Conservation (phyloP, 495 filamentous ascomycete species). For the Penicillium ochrochloron region DNA sequence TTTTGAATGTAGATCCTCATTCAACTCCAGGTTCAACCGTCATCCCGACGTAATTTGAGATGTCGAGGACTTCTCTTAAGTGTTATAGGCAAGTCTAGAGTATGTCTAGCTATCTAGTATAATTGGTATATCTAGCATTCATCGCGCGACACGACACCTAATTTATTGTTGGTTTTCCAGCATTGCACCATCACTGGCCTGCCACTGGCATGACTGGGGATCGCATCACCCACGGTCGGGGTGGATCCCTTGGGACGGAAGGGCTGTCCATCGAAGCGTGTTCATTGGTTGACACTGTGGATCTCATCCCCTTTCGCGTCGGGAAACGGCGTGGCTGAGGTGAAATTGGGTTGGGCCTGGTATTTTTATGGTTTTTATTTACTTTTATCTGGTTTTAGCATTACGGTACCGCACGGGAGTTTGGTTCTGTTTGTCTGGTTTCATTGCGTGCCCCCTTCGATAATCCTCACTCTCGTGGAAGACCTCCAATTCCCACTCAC, state of each 20-base stretch:
- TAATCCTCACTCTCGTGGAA: constrained; percentile 10
- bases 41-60: constrained; percentile 17
- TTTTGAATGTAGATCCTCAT: constrained; percentile 22
- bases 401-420: background rate
- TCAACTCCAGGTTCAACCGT: constrained; percentile 11
- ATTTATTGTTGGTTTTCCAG: background rate
- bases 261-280: background rate
- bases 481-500: constrained; percentile 11
- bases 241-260: constrained; percentile 2
- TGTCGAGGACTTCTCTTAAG: background rate
- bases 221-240: constrained; percentile 20
- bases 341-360: constrained; percentile 3
- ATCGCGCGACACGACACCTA: background rate
- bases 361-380: background rate
- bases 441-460: constrained; percentile 8
- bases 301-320: constrained; percentile 10
- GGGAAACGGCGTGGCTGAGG: constrained; percentile 12
- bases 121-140: background rate
- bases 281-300: background rate
- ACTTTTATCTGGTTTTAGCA: background rate
- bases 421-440: constrained; percentile 16
- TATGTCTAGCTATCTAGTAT: background rate
- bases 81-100: background rate
- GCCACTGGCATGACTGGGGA: constrained; percentile 16
- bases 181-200: background rate